These are phyloP conservation scores for Puya raimondii DNA, from an alignment of 176 grass and related monocot genomes.

Conservation along the genomic window DNA sequence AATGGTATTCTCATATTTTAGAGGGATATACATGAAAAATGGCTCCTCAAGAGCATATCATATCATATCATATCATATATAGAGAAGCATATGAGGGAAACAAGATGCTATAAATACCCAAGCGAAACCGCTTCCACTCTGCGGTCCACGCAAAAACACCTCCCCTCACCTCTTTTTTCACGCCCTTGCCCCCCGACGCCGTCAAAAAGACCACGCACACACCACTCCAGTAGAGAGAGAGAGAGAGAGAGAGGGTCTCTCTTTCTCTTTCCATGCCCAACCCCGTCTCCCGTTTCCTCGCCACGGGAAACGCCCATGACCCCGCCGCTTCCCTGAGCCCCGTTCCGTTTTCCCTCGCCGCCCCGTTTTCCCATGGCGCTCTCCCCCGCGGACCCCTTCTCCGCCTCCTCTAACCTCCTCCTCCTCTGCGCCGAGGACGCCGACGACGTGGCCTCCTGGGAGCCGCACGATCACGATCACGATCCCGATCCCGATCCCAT, in stretches of 20 bases:
- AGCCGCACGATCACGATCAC: neutral
- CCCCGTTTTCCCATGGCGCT: slow-evolving; percentile 5
- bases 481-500: neutral
- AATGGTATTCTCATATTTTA: too few relatives aligned
- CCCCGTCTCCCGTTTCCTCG: slow-evolving; percentile 14
- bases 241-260: slow-evolving; percentile 18
- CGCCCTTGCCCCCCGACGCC: slow-evolving; percentile 3
- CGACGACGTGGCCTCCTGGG: slow-evolving; percentile 25
- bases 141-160: too few relatives aligned
- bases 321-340: neutral
- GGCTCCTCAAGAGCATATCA: too few relatives aligned
- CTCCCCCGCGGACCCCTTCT: neutral
- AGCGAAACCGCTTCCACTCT: too few relatives aligned
- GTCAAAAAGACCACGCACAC: slow-evolving; percentile 18
- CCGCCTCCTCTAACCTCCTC: slow-evolving; percentile 26
- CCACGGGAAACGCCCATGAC: slow-evolving; percentile 1
- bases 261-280: slow-evolving; percentile 28
- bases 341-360: neutral
- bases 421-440: slow-evolving; percentile 40
- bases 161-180: slow-evolving; percentile 10
- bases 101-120: too few relatives aligned
- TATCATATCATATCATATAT: too few relatives aligned
- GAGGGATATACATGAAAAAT: too few relatives aligned
- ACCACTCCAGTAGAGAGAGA: neutral
- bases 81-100: too few relatives aligned